These are phyloP conservation scores for Fragilariopsis cylindrus DNA, from an alignment of 108 stramenopile species.

Conservation along the genomic window DNA sequence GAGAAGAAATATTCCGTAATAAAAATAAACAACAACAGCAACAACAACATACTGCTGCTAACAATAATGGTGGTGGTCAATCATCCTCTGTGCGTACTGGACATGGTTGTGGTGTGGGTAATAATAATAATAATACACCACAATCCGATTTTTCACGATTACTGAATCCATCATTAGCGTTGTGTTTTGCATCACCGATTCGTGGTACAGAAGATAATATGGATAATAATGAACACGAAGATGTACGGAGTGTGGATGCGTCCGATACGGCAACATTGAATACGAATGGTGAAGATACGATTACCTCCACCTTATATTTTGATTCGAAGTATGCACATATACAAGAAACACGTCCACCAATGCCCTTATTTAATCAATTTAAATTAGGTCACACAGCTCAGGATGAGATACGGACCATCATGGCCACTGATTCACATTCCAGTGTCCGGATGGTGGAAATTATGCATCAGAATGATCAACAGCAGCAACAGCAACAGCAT, in stretches of 20 bases:
- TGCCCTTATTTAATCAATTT: constrained; percentile 57
- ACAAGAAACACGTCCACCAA: constrained; percentile 57
- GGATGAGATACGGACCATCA: constrained; percentile 39
- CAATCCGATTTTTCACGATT: constrained; percentile 30
- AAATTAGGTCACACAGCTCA: constrained; percentile 26
- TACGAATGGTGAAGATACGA: constrained; percentile 53
- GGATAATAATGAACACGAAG: constrained; percentile 33
- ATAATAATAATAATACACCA: not conserved
- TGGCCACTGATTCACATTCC: constrained; percentile 42
- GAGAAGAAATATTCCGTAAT: constrained; percentile 41
- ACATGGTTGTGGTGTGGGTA: not conserved
- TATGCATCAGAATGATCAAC: constrained; percentile 27
- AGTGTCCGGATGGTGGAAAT: constrained; percentile 35
- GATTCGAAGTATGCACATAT: constrained; percentile 61
- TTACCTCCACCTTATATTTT: constrained; percentile 63
- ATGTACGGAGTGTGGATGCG: constrained; percentile 19
- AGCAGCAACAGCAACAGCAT: not conserved
- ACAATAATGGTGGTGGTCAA: not conserved
- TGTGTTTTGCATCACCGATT: constrained; percentile 70
- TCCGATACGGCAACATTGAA: constrained; percentile 43
- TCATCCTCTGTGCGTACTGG: not conserved
- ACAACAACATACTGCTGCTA: not conserved
- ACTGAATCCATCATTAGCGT: constrained; percentile 38
- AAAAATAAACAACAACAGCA: constrained; percentile 6
- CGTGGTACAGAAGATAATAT: constrained; percentile 45